Conservation (phyloP, 352 stramenopile species). For the Phytopythium montanum region DNA sequence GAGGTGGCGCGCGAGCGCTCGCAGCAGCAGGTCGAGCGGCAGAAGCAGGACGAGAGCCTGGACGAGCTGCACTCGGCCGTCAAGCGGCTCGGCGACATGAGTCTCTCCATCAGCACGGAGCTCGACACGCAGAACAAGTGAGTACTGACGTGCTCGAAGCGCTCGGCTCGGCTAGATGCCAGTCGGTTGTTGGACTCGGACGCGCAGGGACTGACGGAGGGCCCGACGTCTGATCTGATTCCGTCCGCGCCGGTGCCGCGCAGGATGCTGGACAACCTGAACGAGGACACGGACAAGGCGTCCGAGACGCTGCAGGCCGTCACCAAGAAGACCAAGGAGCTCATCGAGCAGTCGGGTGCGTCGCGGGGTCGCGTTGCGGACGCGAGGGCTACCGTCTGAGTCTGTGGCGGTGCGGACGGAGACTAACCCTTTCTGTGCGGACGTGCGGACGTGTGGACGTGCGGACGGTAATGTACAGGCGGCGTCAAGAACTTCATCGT, state of each 20-base stretch:
- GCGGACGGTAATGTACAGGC: conserved; percentile 23
- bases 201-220: background rate
- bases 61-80: conserved; percentile 75
- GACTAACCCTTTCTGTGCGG: background rate
- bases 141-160: conserved; percentile 8
- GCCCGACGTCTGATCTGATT: background rate
- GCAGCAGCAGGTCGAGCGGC: conserved; percentile 67
- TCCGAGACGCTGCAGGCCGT: conserved; percentile 67
- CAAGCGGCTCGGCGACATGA: conserved; percentile 82
- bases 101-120: conserved; percentile 79
- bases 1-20: conserved; percentile 40
- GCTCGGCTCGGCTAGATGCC: too few relatives aligned
- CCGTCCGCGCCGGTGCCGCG: conserved; percentile 21
- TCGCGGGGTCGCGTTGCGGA: background rate
- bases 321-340: conserved; percentile 84
- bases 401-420: background rate
- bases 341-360: conserved; percentile 76
- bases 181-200: too few relatives aligned
- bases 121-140: conserved; percentile 81
- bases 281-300: conserved; percentile 78
- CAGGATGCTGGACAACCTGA: conserved; percentile 85
- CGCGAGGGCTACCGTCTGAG: background rate
- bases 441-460: background rate
- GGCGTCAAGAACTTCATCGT: conserved; percentile 86
- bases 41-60: conserved; percentile 83